Base-by-base conservation (phyloP, 192 early-diverging fungal genomes). In the Dimargaris xerosporica region DNA sequence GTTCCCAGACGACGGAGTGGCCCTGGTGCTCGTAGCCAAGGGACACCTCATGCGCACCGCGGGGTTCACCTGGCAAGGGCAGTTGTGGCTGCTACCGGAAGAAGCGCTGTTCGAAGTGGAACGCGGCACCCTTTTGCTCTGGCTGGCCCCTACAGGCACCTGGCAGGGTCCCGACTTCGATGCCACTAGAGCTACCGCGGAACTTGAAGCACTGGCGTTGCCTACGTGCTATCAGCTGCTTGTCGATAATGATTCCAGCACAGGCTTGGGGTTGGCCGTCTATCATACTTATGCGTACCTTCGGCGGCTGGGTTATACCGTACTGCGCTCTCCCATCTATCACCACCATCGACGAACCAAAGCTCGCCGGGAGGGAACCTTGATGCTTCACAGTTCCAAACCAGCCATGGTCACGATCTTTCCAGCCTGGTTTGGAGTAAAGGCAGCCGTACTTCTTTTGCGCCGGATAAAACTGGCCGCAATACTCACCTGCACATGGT, bases 101-200 rank as follows among this genome's bases (percentile, higher is more conserved):
- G 56, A 59, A 23, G 56, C 56, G 31, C 56, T 59, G 9, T 59
- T 59, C 41, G 56, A 59, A 39, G 56, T 41, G 31, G 56, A 59
- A 17, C 56, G 56, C 6, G 56, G 56, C 10, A 34, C 56, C 6
- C 31, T 59, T n/a, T 5, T 21, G 16, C 21, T 55, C 5, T 26
- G 54, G 16, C 54, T 55, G n/a, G 17, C 16, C 21, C 54, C 54
- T 17, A 17, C 21, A 17, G 28, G 28, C 54, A 15, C 3, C 3
- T 21, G 15, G n/a, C 10, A 25, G 15, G 29, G 15, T 16, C 54
- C 54, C 1, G 1, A 21, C 29, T 26, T 26, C 5, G 54, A 10
- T 45, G 44, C 44, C 44, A 45, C 44, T 28, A 28, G 15, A 16
- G 53, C 21, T 3, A 26, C 3, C 15, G 29, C 13, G 15, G 21